These are phyloP conservation scores for Chrysoporthe puriensis DNA, from an alignment of 2,329 filamentous ascomycete species.

Conservation along the genomic window DNA sequence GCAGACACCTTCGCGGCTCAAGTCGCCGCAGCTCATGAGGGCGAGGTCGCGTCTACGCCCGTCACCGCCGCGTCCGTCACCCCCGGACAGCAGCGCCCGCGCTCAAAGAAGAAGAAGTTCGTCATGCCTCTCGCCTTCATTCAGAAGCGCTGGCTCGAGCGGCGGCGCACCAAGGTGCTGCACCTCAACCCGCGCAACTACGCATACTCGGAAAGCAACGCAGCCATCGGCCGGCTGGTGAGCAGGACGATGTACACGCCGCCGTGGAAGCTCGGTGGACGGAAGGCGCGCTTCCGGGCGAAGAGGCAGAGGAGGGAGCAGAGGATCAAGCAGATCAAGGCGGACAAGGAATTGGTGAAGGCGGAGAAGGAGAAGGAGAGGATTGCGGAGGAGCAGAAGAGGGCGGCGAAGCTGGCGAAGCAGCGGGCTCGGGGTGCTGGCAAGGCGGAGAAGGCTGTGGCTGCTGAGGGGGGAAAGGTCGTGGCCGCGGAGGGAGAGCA, in stretches of 20 bases:
- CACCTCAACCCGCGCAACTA: slow-evolving; percentile 54
- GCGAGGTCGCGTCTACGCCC: not conserved
- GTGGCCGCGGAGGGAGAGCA: slow-evolving; percentile 22
- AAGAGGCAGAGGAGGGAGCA: slow-evolving; percentile 25
- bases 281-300: slow-evolving; percentile 51
- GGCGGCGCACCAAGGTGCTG: slow-evolving; percentile 48
- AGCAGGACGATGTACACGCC: slow-evolving; percentile 53
- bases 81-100: slow-evolving; percentile 12
- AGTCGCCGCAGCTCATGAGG: not conserved
- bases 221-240: slow-evolving; percentile 59
- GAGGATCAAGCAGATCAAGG: slow-evolving; percentile 26
- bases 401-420: slow-evolving; percentile 29
- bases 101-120: slow-evolving; percentile 21
- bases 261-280: slow-evolving; percentile 53
- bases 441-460: slow-evolving; percentile 22
- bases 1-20: not conserved
- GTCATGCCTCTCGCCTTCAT: slow-evolving; percentile 24
- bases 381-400: slow-evolving; percentile 32
- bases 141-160: slow-evolving; percentile 31
- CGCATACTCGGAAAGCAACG: slow-evolving; percentile 64
- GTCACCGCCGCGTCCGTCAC: too few relatives aligned
- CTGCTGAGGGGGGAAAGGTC: slow-evolving; percentile 22
- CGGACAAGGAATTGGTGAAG: slow-evolving; percentile 33
- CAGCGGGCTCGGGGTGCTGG: slow-evolving; percentile 30
- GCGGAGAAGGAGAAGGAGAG: slow-evolving; percentile 33